Evolutionary conservation across 1,284 basidiomycete species (phyloP).

Genomic region (Flammula alnicola): DNA sequence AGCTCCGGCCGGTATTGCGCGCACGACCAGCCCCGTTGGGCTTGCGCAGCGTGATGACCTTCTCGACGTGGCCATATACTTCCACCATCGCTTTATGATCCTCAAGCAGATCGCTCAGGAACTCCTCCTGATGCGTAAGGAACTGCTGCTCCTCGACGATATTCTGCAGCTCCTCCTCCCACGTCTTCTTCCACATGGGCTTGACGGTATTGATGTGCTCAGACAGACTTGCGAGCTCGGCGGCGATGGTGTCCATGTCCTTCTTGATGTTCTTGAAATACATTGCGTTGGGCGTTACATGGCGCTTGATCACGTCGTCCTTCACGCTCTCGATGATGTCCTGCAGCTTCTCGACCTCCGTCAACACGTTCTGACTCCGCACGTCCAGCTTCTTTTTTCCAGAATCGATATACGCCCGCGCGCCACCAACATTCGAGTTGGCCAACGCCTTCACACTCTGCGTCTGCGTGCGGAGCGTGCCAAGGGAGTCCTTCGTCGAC

Average conservation of each 20-base stretch:
- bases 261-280: conserved; percentile 77
- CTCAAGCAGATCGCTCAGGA: conserved; percentile 86
- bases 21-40: conserved; percentile 42
- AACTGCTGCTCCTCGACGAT: conserved; percentile 98
- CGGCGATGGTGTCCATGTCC: conserved; percentile 73
- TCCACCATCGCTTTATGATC: conserved; percentile 89
- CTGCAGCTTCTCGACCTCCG: conserved; percentile 92
- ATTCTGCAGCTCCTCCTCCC: conserved; percentile 94
- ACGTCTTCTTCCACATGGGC: conserved; percentile 98
- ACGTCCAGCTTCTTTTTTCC: conserved; percentile 90
- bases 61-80: conserved; percentile 87
- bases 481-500: conserved; percentile 86
- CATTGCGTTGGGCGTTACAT: conserved; percentile 81
- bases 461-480: conserved; percentile 80
- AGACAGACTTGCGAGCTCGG: conserved; percentile 79
- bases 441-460: conserved; percentile 87
- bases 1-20: conserved; percentile 46
- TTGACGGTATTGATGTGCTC: conserved; percentile 90
- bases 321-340: conserved; percentile 92
- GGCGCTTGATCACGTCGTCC: conserved; percentile 90
- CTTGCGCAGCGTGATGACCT: conserved; percentile 81
- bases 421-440: conserved; percentile 81
- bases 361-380: conserved; percentile 89
- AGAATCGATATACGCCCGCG: conserved; percentile 87
- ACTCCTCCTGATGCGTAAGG: conserved; percentile 89